Evolutionary conservation across 768 basidiomycete genomes (phyloP).

Genomic region (Lentinus tigrinus): DNA sequence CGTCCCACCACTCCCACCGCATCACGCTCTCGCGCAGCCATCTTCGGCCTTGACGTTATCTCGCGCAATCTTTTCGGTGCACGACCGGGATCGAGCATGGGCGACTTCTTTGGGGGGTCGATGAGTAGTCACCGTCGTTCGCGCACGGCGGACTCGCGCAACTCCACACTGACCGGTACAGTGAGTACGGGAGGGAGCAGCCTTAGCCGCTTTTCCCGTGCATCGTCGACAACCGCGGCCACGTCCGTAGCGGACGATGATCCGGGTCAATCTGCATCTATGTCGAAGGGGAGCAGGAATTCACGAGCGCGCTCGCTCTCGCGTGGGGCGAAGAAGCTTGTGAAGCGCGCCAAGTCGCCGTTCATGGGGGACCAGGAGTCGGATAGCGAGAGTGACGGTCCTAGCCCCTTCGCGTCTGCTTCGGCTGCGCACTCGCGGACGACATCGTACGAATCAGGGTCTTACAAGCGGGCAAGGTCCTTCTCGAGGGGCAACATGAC

Average conservation of each 20-base stretch:
- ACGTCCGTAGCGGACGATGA: slow-evolving; percentile 66
- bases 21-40: slow-evolving; percentile 68
- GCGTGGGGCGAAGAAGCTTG: slow-evolving; percentile 44
- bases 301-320: slow-evolving; percentile 29
- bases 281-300: slow-evolving; percentile 38
- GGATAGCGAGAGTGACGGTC: slow-evolving; percentile 11
- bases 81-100: slow-evolving; percentile 64
- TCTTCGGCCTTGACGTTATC: slow-evolving; percentile 87
- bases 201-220: slow-evolving; percentile 62
- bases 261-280: slow-evolving; percentile 29
- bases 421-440: slow-evolving; percentile 25
- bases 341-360: slow-evolving; percentile 47
- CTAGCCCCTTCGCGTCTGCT: neutral
- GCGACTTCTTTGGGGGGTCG: slow-evolving; percentile 75
- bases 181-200: slow-evolving; percentile 68
- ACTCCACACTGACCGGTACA: slow-evolving; percentile 71
- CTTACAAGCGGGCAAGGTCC: slow-evolving; percentile 20
- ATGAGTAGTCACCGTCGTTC: slow-evolving; percentile 66
- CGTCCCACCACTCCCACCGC: slow-evolving; percentile 85
- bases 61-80: slow-evolving; percentile 84
- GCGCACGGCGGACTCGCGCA: slow-evolving; percentile 66
- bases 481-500: slow-evolving; percentile 30
- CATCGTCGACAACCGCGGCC: slow-evolving; percentile 67
- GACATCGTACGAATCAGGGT: slow-evolving; percentile 34
- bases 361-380: slow-evolving; percentile 30